phyloP scores from a whole-genome alignment of 2,329 filamentous ascomycete species.

The Calonectria montana region DNA sequence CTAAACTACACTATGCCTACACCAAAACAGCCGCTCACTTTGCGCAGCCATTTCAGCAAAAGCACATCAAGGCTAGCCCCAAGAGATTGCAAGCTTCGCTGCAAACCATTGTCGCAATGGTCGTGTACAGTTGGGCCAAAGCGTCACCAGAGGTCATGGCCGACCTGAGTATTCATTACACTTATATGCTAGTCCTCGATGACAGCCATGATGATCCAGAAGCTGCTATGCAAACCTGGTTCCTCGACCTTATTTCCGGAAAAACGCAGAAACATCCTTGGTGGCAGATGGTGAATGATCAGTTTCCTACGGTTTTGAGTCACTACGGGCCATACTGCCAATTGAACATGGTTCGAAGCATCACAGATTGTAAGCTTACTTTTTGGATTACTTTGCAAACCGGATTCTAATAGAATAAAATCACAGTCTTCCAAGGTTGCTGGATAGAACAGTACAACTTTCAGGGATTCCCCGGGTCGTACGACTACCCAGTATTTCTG shows the following conservation, averaged over 20 bases:
- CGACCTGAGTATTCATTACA: not conserved
- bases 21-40: not conserved
- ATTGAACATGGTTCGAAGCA: not conserved
- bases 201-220: not conserved
- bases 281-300: not conserved
- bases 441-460: constrained; percentile 1
- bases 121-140: not conserved
- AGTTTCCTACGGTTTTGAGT: not conserved
- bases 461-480: not conserved
- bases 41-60: not conserved
- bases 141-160: not conserved
- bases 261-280: not conserved
- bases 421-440: not conserved
- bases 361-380: not conserved
- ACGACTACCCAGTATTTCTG: not conserved
- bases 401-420: not conserved
- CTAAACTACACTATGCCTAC: not conserved
- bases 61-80: not conserved
- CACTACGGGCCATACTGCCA: not conserved
- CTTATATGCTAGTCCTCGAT: not conserved
- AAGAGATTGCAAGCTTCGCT: not conserved
- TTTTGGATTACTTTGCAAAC: not conserved
- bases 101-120: not conserved
- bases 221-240: not conserved
- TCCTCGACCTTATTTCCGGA: not conserved